These are phyloP conservation scores for Penicillium janthinellum DNA, from an alignment of 2,329 filamentous ascomycete genomes.

Conservation along the genomic window DNA sequence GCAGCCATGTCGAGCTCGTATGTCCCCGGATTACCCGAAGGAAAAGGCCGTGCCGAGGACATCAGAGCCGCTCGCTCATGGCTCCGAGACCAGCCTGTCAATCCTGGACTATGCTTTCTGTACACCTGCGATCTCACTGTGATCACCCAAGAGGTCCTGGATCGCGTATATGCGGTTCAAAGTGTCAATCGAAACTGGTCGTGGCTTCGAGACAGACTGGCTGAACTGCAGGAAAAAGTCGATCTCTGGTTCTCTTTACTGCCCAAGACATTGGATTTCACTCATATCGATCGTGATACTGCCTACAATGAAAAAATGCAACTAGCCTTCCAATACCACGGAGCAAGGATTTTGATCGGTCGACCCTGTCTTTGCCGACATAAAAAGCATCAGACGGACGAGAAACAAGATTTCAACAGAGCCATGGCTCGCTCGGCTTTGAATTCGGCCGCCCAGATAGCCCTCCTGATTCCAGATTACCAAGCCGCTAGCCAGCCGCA, in stretches of 20 bases:
- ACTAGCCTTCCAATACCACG: constrained; percentile 41
- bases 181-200: constrained; percentile 6
- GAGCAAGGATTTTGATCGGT: constrained; percentile 38
- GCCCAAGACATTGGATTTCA: constrained; percentile 10
- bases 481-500: constrained; percentile 36
- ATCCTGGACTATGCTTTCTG: constrained; percentile 31
- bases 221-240: neutral
- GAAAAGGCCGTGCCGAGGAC: neutral
- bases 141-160: constrained; percentile 34
- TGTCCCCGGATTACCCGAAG: neutral
- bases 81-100: constrained; percentile 11
- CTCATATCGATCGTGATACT: neutral
- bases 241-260: constrained; percentile 12
- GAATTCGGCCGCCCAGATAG: constrained; percentile 37
- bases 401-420: constrained; percentile 30
- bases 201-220: neutral
- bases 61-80: neutral
- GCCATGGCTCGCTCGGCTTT: constrained; percentile 22
- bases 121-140: constrained; percentile 34
- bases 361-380: constrained; percentile 42
- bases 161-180: constrained; percentile 33
- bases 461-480: constrained; percentile 40
- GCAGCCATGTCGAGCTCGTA: constrained; percentile 14
- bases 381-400: constrained; percentile 19
- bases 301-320: constrained; percentile 24